Percentiles rank a stretch among this genome's conserved stretches.
Evolutionary conservation across 495 filamentous ascomycete genomes (phyloP).

Genomic region (Trichoderma erinaceum): DNA sequence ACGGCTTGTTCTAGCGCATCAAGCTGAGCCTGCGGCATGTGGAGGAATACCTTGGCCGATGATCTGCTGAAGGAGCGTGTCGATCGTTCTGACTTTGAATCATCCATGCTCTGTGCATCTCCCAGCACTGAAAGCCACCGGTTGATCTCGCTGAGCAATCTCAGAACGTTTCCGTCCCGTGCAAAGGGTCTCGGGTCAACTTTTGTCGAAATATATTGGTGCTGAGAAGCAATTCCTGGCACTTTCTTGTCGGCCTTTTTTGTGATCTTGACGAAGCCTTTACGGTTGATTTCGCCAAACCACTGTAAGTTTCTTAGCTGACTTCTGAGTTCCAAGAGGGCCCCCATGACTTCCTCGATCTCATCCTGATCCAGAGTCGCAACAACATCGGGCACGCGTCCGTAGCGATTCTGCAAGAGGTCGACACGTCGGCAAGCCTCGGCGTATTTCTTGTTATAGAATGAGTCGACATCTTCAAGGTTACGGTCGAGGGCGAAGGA

Average conservation of each 20-base stretch:
- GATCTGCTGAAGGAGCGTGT: constrained; percentile 64
- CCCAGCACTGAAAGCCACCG: constrained; percentile 79
- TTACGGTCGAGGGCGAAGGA: constrained; percentile 93
- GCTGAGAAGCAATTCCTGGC: constrained; percentile 61
- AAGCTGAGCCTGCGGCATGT: constrained; percentile 56
- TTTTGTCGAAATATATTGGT: constrained; percentile 76
- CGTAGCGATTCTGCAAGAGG: constrained; percentile 79
- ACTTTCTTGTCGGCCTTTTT: constrained; percentile 97
- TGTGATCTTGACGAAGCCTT: constrained; percentile 94
- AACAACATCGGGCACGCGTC: constrained; percentile 44
- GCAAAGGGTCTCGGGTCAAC: constrained; percentile 82
- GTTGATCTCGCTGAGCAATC: constrained; percentile 73
- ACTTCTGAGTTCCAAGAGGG: constrained; percentile 78
- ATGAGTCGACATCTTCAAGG: constrained; percentile 87
- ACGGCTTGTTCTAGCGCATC: constrained; percentile 73
- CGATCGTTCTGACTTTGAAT: constrained; percentile 65
- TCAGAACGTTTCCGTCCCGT: constrained; percentile 58
- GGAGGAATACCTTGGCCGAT: constrained; percentile 63
- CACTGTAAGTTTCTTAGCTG: constrained; percentile 88
- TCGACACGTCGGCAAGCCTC: constrained; percentile 78
- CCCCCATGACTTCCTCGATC: constrained; percentile 78
- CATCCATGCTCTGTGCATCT: constrained; percentile 63
- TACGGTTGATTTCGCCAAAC: constrained; percentile 95
- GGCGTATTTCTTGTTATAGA: constrained; percentile 90
- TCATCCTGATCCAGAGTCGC: constrained; percentile 62